These are phyloP conservation scores for Eudorina sp. DNA, from an alignment of 139 green algal species.

Conservation along the genomic window DNA sequence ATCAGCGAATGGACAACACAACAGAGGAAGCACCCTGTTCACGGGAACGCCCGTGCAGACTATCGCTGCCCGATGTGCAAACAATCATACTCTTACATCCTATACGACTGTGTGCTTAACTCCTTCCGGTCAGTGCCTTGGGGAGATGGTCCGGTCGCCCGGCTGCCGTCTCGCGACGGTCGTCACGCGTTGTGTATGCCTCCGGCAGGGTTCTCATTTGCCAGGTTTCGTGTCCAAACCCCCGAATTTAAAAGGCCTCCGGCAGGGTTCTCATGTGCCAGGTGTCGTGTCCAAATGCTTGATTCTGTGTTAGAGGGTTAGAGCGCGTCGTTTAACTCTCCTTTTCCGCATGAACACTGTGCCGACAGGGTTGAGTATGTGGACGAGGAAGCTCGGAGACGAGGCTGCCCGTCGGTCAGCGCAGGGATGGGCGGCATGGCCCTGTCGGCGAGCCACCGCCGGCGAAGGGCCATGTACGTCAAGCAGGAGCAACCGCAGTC, in stretches of 20 bases:
- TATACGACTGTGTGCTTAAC: constrained; percentile 37
- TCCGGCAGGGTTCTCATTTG: too few relatives aligned
- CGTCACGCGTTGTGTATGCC: too few relatives aligned
- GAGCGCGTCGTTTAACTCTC: too few relatives aligned
- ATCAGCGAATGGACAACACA: constrained; percentile 12
- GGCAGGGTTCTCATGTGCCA: too few relatives aligned
- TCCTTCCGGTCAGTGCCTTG: background rate
- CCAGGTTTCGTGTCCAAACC: too few relatives aligned
- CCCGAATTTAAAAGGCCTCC: too few relatives aligned
- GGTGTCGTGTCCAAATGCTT: too few relatives aligned
- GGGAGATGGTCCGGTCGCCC: too few relatives aligned
- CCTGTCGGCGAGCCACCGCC: constrained; percentile 19
- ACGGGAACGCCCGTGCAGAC: background rate
- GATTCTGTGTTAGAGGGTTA: too few relatives aligned
- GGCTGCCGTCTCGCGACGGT: too few relatives aligned
- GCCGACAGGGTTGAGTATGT: constrained; percentile 13
- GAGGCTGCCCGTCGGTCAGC: background rate
- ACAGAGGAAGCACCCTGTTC: background rate
- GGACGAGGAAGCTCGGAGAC: background rate
- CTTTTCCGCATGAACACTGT: background rate
- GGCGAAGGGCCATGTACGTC: constrained; percentile 25
- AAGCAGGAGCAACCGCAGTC: background rate
- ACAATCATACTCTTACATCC: background rate
- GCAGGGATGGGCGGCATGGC: background rate
- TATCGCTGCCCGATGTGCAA: constrained; percentile 39